A percentile compares a stretch with the other conserved stretches of the same genome.
phyloP scores from a whole-genome alignment of 805 yeast species.

The Candida maltosa region DNA sequence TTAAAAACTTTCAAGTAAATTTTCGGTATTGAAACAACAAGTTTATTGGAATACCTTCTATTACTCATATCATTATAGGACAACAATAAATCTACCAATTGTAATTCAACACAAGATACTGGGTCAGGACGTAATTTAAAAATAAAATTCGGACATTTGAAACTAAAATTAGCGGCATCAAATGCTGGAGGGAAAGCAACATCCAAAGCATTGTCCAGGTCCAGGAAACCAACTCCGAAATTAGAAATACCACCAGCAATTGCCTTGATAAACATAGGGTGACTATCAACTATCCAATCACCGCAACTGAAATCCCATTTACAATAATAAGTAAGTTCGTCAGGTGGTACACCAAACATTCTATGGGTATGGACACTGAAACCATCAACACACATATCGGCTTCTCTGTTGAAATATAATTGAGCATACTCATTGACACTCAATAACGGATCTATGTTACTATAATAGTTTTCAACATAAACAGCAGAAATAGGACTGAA shows the following conservation, averaged over 20 bases:
- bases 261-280: constrained; percentile 42
- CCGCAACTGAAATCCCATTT: constrained; percentile 86
- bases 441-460: constrained; percentile 21
- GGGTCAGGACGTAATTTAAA: constrained; percentile 29
- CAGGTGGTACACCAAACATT: constrained; percentile 89
- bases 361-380: constrained; percentile 79
- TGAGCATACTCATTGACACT: constrained; percentile 21
- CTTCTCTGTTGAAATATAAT: constrained; percentile 11
- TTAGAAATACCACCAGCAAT: constrained; percentile 41
- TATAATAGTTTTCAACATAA: constrained; percentile 24
- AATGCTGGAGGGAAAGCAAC: constrained; percentile 52
- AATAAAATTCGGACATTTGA: constrained; percentile 48
- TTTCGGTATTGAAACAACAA: constrained; percentile 48
- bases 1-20: constrained; percentile 30
- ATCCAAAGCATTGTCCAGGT: constrained; percentile 72
- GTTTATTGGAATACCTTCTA: constrained; percentile 53
- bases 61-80: constrained; percentile 70
- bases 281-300: constrained; percentile 49
- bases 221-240: constrained; percentile 62
- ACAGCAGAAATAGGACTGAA: constrained; percentile 52
- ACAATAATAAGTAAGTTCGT: constrained; percentile 82
- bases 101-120: constrained; percentile 10
- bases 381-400: constrained; percentile 57
- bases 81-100: constrained; percentile 27
- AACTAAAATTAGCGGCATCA: constrained; percentile 67